Evolutionary conservation across 2,329 filamentous ascomycete species (phyloP).

Genomic region (Chaetomiaceae sp.): DNA sequence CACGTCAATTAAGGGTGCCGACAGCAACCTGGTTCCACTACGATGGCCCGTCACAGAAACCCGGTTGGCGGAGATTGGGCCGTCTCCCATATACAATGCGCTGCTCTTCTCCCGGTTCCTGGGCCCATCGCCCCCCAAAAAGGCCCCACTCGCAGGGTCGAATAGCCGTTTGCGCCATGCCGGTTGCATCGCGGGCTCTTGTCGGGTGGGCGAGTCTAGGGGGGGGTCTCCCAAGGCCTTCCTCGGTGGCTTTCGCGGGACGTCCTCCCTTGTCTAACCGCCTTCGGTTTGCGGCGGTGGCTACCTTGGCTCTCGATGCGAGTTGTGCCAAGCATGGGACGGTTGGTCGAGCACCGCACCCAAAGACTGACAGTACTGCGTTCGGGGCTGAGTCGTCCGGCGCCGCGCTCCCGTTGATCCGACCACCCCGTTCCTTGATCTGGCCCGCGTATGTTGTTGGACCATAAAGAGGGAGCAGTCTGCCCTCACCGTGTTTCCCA

Average conservation of each 20-base stretch:
- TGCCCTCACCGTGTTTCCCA: neutral
- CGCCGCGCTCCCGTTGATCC: constrained; percentile 24
- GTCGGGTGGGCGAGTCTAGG: neutral
- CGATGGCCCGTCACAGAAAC: constrained; percentile 13
- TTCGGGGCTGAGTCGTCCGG: constrained; percentile 7
- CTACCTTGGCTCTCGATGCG: neutral
- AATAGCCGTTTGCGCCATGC: neutral
- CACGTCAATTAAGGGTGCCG: constrained; percentile 19
- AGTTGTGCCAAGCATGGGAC: constrained; percentile 1
- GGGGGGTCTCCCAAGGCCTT: neutral
- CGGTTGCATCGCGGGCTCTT: neutral
- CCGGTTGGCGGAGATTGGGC: constrained; percentile 25
- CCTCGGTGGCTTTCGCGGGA: constrained; percentile 9
- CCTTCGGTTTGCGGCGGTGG: neutral
- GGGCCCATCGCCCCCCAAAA: neutral
- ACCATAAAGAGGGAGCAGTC: constrained; percentile 4
- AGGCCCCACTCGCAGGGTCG: neutral
- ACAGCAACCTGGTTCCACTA: constrained; percentile 23
- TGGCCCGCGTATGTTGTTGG: neutral
- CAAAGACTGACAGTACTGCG: neutral
- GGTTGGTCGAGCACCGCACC: neutral
- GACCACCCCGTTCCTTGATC: neutral
- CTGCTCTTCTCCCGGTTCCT: neutral
- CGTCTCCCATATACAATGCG: constrained; percentile 16
- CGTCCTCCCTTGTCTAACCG: constrained; percentile 11